Evolutionary conservation across 306 rosid genomes (phyloP), one percentile per base, ranked within the genome.

Genomic region (Ziziphus jujuba): DNA sequence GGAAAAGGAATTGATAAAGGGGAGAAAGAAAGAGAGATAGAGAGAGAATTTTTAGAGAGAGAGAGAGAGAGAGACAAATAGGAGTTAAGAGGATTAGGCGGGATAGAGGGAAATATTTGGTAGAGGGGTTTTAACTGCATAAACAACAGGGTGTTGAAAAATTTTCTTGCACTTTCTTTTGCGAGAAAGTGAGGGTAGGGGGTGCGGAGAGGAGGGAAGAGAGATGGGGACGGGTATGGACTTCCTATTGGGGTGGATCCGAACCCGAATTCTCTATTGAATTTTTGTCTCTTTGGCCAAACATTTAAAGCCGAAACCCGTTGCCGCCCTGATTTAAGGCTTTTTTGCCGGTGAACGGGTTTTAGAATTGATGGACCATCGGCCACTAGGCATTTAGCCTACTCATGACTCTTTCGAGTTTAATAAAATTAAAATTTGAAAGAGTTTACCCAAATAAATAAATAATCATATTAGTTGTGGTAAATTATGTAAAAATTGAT

Each of bases 161-260:
- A 50, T 40, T 73, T 82, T 82, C 80, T n/a, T 62, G 65, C 72
- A 59, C 65, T 69, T 77, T 79, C 85, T 65, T 71, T 73, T 56
- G 80, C 76, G 75, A 81, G 83, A 63, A 83, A 59, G 58, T 43
- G 74, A 75, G 60, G 60, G 25, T 34, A 59, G 38, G 50, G 15
- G 17, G n/a, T n/a, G n/a, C n/a, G n/a, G 73, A 23, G 20, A 25
- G 71, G 23, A 73, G 54, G 70, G 81, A 70, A 47, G 65, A 63
- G 61, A 35, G 75, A 63, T 25, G 65, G 73, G 73, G 69, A 51
- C 87, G 84, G 84, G 85, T 72, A 15, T n/a, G 25, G 31, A 1
- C 20, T 50, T 14, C 13, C 13, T 10, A 10, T 10, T 43, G 87
- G 75, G 53, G 73, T 77, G 75, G 82, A 65, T 65, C 79, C 74